phyloP scores from a whole-genome alignment of 495 filamentous ascomycete species.

The Neurospora hispaniola region DNA sequence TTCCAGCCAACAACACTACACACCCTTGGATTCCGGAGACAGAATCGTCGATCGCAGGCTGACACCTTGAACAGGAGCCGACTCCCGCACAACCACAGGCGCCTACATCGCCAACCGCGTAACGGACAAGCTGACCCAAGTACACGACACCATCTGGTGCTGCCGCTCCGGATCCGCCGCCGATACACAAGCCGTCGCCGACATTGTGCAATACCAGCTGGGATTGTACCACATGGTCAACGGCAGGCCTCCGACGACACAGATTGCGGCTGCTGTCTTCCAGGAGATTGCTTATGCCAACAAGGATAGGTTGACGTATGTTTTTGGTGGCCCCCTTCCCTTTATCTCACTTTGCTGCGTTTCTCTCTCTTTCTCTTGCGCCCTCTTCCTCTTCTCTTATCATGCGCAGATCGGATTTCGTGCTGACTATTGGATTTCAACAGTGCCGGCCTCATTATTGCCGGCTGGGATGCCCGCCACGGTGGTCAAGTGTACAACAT shows the following conservation, averaged over 20 bases:
- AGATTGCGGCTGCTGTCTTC: constrained; percentile 87
- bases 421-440: not conserved
- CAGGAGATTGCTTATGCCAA: constrained; percentile 97
- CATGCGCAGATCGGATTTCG: not conserved
- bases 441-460: constrained; percentile 95
- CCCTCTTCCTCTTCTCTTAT: not conserved
- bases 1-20: not conserved
- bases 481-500: constrained; percentile 97
- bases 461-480: constrained; percentile 85
- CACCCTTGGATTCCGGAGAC: not conserved
- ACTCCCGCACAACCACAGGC: constrained; percentile 96
- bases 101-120: constrained; percentile 98
- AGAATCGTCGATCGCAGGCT: not conserved
- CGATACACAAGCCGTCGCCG: constrained; percentile 94
- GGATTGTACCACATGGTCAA: constrained; percentile 85
- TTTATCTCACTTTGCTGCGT: not conserved
- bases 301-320: constrained; percentile 79
- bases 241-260: constrained; percentile 79
- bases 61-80: constrained; percentile 48
- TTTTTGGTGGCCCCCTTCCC: not conserved
- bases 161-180: constrained; percentile 93
- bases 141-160: constrained; percentile 99
- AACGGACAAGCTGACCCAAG: constrained; percentile 96
- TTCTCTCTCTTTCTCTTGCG: not conserved
- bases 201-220: constrained; percentile 94